Evolutionary conservation across 805 yeast genomes (phyloP).

Genomic region (Saturnispora galanensis): DNA sequence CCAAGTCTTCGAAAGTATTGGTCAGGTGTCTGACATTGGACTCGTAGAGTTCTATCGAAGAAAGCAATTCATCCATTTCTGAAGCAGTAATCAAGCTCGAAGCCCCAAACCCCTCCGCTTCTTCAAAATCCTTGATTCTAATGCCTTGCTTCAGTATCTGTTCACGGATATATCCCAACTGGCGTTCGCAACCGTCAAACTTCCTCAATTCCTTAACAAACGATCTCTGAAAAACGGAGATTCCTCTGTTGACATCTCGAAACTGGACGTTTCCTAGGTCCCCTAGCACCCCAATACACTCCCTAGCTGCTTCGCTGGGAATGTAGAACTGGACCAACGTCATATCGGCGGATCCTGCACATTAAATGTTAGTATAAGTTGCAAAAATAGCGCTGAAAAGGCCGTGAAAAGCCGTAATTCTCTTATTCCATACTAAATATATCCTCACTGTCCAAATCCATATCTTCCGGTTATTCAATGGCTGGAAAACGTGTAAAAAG

Average conservation of each 20-base stretch:
- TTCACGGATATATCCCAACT: slow-evolving; percentile 46
- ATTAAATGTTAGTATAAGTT: slow-evolving; percentile 4
- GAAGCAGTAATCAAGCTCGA: slow-evolving; percentile 37
- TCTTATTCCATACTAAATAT: not conserved
- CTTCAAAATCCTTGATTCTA: slow-evolving; percentile 18
- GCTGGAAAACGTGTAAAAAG: not conserved
- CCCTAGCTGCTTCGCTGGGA: slow-evolving; percentile 83
- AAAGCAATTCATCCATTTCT: slow-evolving; percentile 63
- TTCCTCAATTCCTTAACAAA: slow-evolving; percentile 81
- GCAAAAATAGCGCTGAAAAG: not conserved
- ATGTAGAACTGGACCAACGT: slow-evolving; percentile 83
- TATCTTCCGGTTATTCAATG: not conserved
- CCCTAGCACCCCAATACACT: slow-evolving; percentile 78
- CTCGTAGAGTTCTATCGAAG: slow-evolving; percentile 55
- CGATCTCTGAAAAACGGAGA: slow-evolving; percentile 79
- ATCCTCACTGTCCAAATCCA: not conserved
- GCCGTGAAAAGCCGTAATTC: not conserved
- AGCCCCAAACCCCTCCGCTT: slow-evolving; percentile 18
- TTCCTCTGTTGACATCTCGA: slow-evolving; percentile 74
- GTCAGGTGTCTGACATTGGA: slow-evolving; percentile 60
- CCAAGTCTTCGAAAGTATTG: slow-evolving; percentile 55
- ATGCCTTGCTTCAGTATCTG: slow-evolving; percentile 44
- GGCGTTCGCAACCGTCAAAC: slow-evolving; percentile 83
- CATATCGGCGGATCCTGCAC: slow-evolving; percentile 88
- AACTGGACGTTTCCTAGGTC: slow-evolving; percentile 81